A percentile compares a stretch with the other conserved stretches of the same genome.
These are phyloP conservation scores for Pulchroboletus neoregius DNA, from an alignment of 1,284 basidiomycete genomes.

Conservation along the genomic window DNA sequence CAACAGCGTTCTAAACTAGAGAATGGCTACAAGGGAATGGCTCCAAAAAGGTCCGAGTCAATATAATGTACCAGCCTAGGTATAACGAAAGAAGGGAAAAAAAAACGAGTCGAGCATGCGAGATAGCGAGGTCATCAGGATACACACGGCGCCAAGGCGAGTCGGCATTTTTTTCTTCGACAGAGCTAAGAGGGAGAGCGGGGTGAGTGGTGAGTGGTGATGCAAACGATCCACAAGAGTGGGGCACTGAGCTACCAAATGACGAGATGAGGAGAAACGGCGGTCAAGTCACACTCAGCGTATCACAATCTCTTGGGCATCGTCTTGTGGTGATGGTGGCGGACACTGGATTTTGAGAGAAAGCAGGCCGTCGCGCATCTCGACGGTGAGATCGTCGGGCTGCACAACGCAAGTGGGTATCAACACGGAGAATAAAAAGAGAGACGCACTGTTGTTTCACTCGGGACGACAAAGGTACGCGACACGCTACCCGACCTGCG, in stretches of 20 bases:
- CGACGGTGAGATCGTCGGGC: slow-evolving; percentile 45
- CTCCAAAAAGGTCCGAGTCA: neutral
- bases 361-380: slow-evolving; percentile 49
- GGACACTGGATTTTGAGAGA: slow-evolving; percentile 45
- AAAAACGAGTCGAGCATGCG: neutral
- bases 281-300: slow-evolving; percentile 24
- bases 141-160: neutral
- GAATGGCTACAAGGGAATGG: neutral
- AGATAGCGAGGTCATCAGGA: neutral
- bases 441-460: slow-evolving; percentile 50
- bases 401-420: slow-evolving; percentile 21
- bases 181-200: neutral
- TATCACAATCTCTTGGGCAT: slow-evolving; percentile 26
- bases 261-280: slow-evolving; percentile 6
- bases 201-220: slow-evolving; percentile 11
- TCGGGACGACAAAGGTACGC: slow-evolving; percentile 54
- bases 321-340: slow-evolving; percentile 24
- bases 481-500: slow-evolving; percentile 50
- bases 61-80: neutral
- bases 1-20: neutral
- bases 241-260: neutral
- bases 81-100: neutral
- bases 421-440: neutral
- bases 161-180: neutral
- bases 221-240: slow-evolving; percentile 9